phyloP scores from a whole-genome alignment of 106 monocot species.

The Hemerocallis citrina region DNA sequence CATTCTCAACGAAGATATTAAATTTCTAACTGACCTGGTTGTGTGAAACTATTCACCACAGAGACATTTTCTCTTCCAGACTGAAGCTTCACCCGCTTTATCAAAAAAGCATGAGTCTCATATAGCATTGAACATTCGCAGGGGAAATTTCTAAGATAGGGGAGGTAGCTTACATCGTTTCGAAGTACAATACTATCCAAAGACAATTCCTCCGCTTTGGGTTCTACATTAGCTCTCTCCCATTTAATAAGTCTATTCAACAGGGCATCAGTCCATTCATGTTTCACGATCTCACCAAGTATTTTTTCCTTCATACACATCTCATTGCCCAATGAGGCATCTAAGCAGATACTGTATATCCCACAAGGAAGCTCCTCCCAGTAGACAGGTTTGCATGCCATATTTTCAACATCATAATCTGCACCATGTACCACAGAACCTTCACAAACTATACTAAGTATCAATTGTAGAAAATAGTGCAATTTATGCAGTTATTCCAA shows the following conservation, averaged over 20 bases:
- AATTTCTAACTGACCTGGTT: slow-evolving; percentile 4
- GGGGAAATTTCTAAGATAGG: background rate
- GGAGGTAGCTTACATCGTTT: background rate
- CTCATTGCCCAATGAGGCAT: slow-evolving; percentile 6
- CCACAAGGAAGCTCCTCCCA: slow-evolving; percentile 94
- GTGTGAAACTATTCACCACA: background rate
- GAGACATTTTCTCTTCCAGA: background rate
- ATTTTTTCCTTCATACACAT: slow-evolving; percentile 17
- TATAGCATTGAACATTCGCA: background rate
- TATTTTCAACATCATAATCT: slow-evolving; percentile 17
- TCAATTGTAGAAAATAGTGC: background rate
- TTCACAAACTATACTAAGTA: slow-evolving; percentile 11
- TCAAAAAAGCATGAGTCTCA: background rate
- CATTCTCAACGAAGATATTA: background rate
- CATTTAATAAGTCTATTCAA: slow-evolving; percentile 59
- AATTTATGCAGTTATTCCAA: background rate
- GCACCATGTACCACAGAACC: slow-evolving; percentile 11
- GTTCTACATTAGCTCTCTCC: slow-evolving; percentile 53
- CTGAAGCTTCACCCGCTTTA: background rate
- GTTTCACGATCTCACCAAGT: slow-evolving; percentile 37
- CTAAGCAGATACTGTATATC: slow-evolving; percentile 69
- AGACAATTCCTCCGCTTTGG: slow-evolving; percentile 9
- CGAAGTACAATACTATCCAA: background rate
- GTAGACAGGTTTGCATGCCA: slow-evolving; percentile 5
- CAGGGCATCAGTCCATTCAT: slow-evolving; percentile 53